These are phyloP conservation scores for Lavandula angustifolia DNA, from an alignment of 257 asterid genomes.

Conservation along the genomic window DNA sequence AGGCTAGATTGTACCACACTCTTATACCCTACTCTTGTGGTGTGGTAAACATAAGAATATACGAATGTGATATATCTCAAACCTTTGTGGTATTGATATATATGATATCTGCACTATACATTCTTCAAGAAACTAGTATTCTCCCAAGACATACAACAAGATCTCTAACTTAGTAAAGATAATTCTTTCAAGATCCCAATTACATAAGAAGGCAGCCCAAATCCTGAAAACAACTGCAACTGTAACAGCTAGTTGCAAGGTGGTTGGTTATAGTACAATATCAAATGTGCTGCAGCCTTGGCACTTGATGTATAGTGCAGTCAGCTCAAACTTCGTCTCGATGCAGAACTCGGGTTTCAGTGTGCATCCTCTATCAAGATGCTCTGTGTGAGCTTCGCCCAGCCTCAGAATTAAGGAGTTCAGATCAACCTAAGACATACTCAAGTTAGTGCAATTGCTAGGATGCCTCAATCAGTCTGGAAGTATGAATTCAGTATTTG, in stretches of 20 bases:
- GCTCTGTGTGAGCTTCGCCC: conserved; percentile 83
- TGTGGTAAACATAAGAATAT: too few relatives aligned
- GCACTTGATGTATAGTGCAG: conserved; percentile 79
- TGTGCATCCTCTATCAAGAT: conserved; percentile 81
- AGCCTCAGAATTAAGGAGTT: conserved; percentile 55
- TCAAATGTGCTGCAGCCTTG: conserved; percentile 70
- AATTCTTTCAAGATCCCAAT: conserved; percentile 8
- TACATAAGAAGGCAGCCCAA: conserved; percentile 18
- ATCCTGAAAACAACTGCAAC: conserved; percentile 20
- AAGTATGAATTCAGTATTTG: background rate
- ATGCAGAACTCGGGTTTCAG: conserved; percentile 65
- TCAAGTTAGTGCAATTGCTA: conserved; percentile 9
- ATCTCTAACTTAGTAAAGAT: background rate
- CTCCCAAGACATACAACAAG: conserved; percentile 14
- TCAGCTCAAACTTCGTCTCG: conserved; percentile 64
- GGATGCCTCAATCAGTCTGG: conserved; percentile 1
- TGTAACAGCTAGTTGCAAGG: conserved; percentile 15
- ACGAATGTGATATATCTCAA: too few relatives aligned
- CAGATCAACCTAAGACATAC: conserved; percentile 56
- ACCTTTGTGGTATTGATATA: background rate
- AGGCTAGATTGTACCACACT: too few relatives aligned
- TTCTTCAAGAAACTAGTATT: conserved; percentile 11
- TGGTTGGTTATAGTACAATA: conserved; percentile 52
- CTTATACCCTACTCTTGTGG: too few relatives aligned
- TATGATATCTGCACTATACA: conserved; percentile 13